Base-by-base conservation (phyloP, 805 yeast species). In the Vanderwaltozyma verrucispora region DNA sequence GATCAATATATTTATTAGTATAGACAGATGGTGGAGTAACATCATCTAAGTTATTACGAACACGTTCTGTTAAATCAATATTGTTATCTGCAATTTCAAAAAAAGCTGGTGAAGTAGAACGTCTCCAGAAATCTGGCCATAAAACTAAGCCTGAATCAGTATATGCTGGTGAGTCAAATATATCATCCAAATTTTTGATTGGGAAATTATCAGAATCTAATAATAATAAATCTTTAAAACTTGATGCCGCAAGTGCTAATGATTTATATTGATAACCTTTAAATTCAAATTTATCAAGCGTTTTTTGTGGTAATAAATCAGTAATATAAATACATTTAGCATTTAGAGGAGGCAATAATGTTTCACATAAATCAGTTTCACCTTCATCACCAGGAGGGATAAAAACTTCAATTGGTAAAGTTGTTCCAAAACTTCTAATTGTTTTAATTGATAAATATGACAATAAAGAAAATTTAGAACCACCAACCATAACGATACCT, bases 121-220 rank as follows among this genome's bases (percentile, higher is more conserved):
- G 69, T 56, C 79, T 74, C 95, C 95, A 85, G 59, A 77, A 85
- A 60, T 85, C 95, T 2, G 94, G 94, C 89, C 94, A 85, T 26
- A 77, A 55, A 19, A 78, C 63, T 52, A 74, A 63, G 40, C 78
- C 74, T 38, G 67, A 62, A 11, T 67, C 55, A 16, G 51, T 43
- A 59, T 73, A 86, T 2, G 86, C 80, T 33, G 77, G 76, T 18
- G 70, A 59, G 5, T 63, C 64, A 53, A 86, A 80, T 18, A 83
- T 54, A 14, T 57, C 55, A 47, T 77, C 81, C 2, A 89, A 79
- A 9, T 76, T 67, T 49, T 68, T 69, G 3, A 79, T 72, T 0
- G 94, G 88, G 46, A 79, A 69, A 45, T 80, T 77, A 56, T 85
- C 95, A 32, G 88, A 76, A 52, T 85, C 95, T 47, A 83, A 57